Evolutionary conservation across 129 eudicot species (phyloP).

Genomic region (Saussurea involucrata): DNA sequence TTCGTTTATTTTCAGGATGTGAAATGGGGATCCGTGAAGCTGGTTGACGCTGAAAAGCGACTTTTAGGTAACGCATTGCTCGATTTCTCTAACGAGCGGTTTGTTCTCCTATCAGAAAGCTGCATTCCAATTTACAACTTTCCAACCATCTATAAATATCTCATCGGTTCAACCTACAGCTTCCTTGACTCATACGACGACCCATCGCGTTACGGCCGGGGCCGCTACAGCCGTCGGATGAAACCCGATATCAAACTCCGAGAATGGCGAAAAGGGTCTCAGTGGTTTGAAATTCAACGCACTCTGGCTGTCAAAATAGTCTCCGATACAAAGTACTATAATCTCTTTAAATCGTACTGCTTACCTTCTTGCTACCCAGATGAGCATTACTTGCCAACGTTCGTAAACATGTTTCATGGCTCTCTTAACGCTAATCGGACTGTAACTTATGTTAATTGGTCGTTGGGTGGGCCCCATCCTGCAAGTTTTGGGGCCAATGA

Average conservation of each 20-base stretch:
- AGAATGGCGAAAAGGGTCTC: constrained; percentile 95
- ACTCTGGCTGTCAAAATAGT: constrained; percentile 52
- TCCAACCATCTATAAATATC: constrained; percentile 73
- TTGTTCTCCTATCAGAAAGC: constrained; percentile 84
- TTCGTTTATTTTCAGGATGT: constrained; percentile 44
- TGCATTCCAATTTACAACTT: constrained; percentile 85
- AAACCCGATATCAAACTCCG: constrained; percentile 51
- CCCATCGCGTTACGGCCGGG: constrained; percentile 85
- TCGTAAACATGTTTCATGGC: constrained; percentile 59
- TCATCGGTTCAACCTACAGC: constrained; percentile 55
- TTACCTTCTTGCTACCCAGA: constrained; percentile 89
- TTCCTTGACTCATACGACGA: constrained; percentile 79
- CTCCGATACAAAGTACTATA: constrained; percentile 73
- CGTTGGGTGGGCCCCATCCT: constrained; percentile 75
- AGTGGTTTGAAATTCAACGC: constrained; percentile 86
- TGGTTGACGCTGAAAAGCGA: constrained; percentile 83
- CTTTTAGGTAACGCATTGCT: constrained; percentile 87
- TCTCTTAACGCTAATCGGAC: constrained; percentile 62
- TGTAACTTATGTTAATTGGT: constrained; percentile 84
- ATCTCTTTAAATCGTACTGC: constrained; percentile 61
- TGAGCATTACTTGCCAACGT: constrained; percentile 85
- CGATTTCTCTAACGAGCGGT: constrained; percentile 93
- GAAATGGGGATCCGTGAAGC: constrained; percentile 72
- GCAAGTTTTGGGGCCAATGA: constrained; percentile 51
- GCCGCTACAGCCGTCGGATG: constrained; percentile 81